Base-by-base conservation (phyloP, 106 monocot genomes). In the Dioscorea dumetorum region DNA sequence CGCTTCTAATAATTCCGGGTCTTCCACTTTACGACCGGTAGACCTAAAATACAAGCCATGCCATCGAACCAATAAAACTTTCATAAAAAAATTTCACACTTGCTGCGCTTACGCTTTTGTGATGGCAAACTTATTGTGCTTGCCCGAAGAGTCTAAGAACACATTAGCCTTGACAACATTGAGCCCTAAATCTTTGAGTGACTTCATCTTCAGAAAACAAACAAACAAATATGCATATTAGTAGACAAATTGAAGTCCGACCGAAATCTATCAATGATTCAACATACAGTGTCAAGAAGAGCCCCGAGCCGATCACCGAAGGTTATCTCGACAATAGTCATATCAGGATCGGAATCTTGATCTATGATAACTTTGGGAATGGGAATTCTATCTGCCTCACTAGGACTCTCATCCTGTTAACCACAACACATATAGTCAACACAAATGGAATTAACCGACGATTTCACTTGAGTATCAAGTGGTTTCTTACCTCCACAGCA, bases 151-250 rank as follows among this genome's bases (percentile, higher is more conserved):
- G 77, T 95, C 95, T 64, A 95, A 67, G 66, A 63, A 82, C 23
- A 95, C 95, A 57, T 80, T 95, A 56, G 91, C 95, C 78, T 95
- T 95, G 41, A 82, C 82, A 70, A 95, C 95, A 82, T 95, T 86
- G 67, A 95, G 84, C 64, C 95, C 95, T 67, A 95, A 61, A 49
- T 74, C 84, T 74, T 80, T 91, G 3, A 95, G 82, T n/a, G 95
- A 58, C 34, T 70, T 84, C 91, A 95, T 91, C 95, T 95, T 69
- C 56, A 84, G 24, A 62, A 12, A 12, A 64, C 0, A 76, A 50
- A 24, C 57, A 70, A 51, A n/a, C n/a, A n/a, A 21, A 60, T 5
- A 41, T 10, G 10, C 41, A 41, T 41, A 8, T 72, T 14, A 21
- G 65, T 24, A 83, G 59, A 20, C 49, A 64, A 63, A 24, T 28